Conservation (phyloP, 208 protist species). For the Leishmania guyanensis region DNA sequence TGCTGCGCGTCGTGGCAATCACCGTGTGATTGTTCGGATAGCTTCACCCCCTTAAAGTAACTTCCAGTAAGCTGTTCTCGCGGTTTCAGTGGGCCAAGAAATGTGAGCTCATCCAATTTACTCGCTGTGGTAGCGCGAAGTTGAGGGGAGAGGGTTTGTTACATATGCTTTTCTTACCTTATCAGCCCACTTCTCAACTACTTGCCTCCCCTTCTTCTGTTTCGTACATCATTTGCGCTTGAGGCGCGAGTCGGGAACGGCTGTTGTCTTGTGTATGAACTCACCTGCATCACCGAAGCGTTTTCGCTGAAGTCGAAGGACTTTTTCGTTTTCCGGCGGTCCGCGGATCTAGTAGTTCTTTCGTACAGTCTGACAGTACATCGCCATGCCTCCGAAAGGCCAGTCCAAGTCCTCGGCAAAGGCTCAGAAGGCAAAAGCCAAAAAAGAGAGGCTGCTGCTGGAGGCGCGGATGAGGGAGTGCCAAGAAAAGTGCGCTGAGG, state of each 20-base stretch:
- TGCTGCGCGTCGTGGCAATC: background rate
- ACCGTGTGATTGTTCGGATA: background rate
- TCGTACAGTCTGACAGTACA: background rate
- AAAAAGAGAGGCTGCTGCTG: slow-evolving; percentile 76
- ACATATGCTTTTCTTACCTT: background rate
- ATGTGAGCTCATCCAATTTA: background rate
- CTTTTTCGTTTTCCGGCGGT: background rate
- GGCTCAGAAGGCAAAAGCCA: slow-evolving; percentile 49
- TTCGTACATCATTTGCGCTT: background rate
- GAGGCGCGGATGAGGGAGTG: slow-evolving; percentile 77
- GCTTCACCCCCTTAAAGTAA: background rate
- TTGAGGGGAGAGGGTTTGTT: background rate
- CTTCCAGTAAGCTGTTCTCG: background rate
- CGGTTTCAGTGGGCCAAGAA: background rate
- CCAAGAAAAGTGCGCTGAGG: slow-evolving; percentile 79
- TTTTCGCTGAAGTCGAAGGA: background rate
- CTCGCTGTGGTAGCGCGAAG: background rate
- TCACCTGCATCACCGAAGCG: background rate
- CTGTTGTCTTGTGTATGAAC: slow-evolving; percentile 1
- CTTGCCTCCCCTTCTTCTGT: background rate
- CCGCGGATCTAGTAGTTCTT: background rate
- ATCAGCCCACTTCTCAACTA: background rate
- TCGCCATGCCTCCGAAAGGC: slow-evolving; percentile 42
- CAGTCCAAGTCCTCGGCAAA: slow-evolving; percentile 24
- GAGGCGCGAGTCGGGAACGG: background rate